Evolutionary conservation across 2,329 filamentous ascomycete genomes (phyloP).

Genomic region (Exophiala xenobiotica): DNA sequence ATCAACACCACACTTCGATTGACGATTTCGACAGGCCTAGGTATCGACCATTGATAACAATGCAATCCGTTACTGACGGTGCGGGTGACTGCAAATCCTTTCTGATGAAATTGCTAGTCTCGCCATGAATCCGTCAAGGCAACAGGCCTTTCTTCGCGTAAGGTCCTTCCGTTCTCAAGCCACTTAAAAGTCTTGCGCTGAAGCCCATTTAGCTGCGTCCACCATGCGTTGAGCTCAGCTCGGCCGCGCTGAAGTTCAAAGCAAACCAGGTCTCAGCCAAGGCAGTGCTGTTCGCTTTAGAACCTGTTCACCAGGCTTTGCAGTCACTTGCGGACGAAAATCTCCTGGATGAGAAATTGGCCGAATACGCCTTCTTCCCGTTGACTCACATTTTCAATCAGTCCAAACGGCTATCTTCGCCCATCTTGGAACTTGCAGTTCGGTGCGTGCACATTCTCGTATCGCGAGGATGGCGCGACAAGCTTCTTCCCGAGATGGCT

Average conservation of each 20-base stretch:
- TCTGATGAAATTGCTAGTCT: background rate
- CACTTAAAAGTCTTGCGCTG: background rate
- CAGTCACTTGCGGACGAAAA: slow-evolving; percentile 41
- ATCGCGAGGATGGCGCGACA: slow-evolving; percentile 72
- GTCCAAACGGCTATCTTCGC: slow-evolving; percentile 68
- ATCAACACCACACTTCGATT: no score
- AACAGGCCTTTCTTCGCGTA: slow-evolving; percentile 45
- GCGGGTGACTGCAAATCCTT: no score
- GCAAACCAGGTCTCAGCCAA: slow-evolving; percentile 45
- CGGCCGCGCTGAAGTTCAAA: slow-evolving; percentile 52
- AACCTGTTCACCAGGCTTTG: slow-evolving; percentile 43
- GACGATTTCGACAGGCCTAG: no score
- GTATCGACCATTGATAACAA: no score
- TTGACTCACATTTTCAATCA: slow-evolving; percentile 81
- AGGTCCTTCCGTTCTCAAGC: background rate
- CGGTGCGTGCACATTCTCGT: slow-evolving; percentile 74
- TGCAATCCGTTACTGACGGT: no score
- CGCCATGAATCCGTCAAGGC: slow-evolving; percentile 39
- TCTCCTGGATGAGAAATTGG: slow-evolving; percentile 72
- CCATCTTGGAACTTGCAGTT: slow-evolving; percentile 69
- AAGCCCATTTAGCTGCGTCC: slow-evolving; percentile 50
- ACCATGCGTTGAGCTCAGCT: slow-evolving; percentile 58
- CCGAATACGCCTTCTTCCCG: slow-evolving; percentile 94
- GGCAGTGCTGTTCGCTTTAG: slow-evolving; percentile 51
- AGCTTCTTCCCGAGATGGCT: slow-evolving; percentile 68